phyloP scores from a whole-genome alignment of 1,284 basidiomycete species.

The Melampsora abietis-canadensis region DNA sequence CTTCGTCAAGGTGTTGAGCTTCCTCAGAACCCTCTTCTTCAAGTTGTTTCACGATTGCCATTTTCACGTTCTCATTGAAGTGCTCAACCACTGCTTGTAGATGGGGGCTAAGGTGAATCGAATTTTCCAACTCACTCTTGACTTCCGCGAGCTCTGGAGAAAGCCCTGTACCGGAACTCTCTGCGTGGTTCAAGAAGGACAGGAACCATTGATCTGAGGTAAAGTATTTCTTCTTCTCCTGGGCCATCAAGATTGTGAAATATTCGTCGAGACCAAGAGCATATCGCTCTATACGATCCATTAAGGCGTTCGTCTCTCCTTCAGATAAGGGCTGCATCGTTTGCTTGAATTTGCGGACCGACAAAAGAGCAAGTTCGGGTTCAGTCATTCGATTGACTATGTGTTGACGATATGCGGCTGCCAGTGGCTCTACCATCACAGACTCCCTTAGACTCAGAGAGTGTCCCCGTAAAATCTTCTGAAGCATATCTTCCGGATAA shows the following conservation, averaged over 20 bases:
- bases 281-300: background rate
- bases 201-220: slow-evolving; percentile 6
- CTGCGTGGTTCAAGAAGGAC: background rate
- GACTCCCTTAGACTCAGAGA: background rate
- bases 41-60: too few species aligned
- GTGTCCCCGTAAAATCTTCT: background rate
- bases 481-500: background rate
- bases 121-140: background rate
- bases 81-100: too few species aligned
- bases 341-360: background rate
- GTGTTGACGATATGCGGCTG: background rate
- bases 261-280: slow-evolving; percentile 1
- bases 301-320: background rate
- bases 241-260: background rate
- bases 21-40: too few species aligned
- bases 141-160: background rate
- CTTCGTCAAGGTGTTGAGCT: background rate
- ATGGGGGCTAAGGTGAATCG: background rate
- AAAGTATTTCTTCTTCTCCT: background rate
- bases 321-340: background rate
- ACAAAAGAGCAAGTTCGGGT: background rate
- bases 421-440: background rate
- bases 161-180: background rate
- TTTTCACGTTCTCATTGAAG: too few species aligned
- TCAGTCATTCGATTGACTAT: background rate